Conservation (phyloP, 2,329 filamentous ascomycete genomes). For the Talaromyces albobiverticillius region DNA sequence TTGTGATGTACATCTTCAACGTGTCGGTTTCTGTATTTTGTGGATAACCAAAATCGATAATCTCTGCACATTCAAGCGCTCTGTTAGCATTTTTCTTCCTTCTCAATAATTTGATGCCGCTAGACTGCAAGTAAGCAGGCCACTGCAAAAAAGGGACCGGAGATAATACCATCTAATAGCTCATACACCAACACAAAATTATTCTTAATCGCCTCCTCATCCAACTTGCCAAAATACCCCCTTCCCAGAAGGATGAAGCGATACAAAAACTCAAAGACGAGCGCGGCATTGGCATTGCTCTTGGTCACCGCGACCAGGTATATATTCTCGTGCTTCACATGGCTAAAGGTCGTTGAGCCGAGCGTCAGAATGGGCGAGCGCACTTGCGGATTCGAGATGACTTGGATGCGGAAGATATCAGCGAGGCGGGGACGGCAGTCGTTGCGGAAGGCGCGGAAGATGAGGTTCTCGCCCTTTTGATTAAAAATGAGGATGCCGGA, state of each 20-base stretch:
- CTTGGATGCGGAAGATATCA: conserved; percentile 98
- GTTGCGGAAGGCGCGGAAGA: conserved; percentile 97
- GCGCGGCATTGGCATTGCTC: conserved; percentile 96
- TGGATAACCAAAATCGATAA: conserved; percentile 97
- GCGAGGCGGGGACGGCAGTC: conserved; percentile 96
- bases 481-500: conserved; percentile 98
- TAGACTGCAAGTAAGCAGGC: no score
- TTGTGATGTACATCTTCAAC: conserved; percentile 99
- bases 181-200: conserved; percentile 99
- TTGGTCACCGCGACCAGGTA: conserved; percentile 97
- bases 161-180: conserved; percentile 73
- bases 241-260: conserved; percentile 84
- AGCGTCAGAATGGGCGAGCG: conserved; percentile 96
- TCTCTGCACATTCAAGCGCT: conserved; percentile 59
- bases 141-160: no score
- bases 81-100: background rate
- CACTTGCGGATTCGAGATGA: conserved; percentile 97
- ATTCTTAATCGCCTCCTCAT: conserved; percentile 99
- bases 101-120: background rate
- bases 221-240: conserved; percentile 98
- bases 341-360: conserved; percentile 96
- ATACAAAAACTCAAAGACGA: conserved; percentile 98
- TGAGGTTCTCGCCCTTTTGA: conserved; percentile 99
- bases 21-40: conserved; percentile 99
- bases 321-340: conserved; percentile 99